Conservation (phyloP, 1,139 yeast genomes). For the Taphrina communis region DNA sequence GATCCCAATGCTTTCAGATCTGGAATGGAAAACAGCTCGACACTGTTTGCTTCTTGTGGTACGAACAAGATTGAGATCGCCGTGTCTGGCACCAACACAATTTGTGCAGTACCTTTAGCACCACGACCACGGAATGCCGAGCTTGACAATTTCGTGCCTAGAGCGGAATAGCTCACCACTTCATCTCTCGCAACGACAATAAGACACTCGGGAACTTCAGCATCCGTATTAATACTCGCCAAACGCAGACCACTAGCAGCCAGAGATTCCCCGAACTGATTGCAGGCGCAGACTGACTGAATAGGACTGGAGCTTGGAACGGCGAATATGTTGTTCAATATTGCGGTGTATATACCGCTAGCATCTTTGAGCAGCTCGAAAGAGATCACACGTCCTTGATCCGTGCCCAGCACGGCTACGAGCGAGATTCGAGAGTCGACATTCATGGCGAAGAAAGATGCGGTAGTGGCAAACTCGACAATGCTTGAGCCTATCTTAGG, state of each 20-base stretch:
- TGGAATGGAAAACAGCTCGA: constrained; percentile 33
- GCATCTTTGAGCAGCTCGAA: constrained; percentile 72
- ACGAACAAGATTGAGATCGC: constrained; percentile 11
- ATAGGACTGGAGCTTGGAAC: neutral
- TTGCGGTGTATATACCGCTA: constrained; percentile 70
- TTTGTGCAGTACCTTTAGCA: neutral
- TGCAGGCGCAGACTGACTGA: constrained; percentile 1
- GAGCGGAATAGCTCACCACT: constrained; percentile 17
- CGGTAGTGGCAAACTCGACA: constrained; percentile 26
- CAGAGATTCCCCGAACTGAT: constrained; percentile 18
- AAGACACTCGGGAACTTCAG: constrained; percentile 26
- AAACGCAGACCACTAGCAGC: constrained; percentile 23
- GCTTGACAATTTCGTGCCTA: constrained; percentile 15
- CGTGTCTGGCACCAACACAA: constrained; percentile 15
- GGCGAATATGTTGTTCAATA: neutral
- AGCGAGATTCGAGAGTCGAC: constrained; percentile 62
- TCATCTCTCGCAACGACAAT: constrained; percentile 33
- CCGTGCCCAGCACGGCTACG: constrained; percentile 73
- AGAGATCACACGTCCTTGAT: constrained; percentile 71
- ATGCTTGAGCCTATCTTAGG: constrained; percentile 69
- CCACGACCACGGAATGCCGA: neutral
- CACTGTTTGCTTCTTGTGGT: neutral
- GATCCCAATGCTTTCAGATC: constrained; percentile 19
- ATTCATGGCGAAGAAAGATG: constrained; percentile 24
- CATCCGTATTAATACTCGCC: constrained; percentile 19